These are phyloP conservation scores for Aspergillus amoenus DNA, from an alignment of 2,329 filamentous ascomycete genomes.

Conservation along the genomic window DNA sequence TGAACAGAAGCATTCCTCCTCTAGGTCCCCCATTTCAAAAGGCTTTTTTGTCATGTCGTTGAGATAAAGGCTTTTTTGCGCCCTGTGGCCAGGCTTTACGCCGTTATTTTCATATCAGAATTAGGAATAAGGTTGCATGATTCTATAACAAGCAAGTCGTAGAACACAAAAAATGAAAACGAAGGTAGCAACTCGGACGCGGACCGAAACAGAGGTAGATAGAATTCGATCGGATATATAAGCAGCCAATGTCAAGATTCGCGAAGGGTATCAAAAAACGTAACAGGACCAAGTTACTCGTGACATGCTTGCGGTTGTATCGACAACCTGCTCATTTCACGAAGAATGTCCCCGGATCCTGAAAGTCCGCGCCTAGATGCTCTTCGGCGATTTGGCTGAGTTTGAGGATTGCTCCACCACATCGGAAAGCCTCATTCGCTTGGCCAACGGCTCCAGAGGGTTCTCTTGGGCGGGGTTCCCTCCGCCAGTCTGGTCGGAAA, in stretches of 20 bases:
- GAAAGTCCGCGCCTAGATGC: slow-evolving; percentile 22
- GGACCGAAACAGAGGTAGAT: background rate
- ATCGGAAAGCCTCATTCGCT: slow-evolving; percentile 58
- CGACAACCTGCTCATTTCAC: slow-evolving; percentile 1
- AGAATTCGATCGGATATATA: slow-evolving; percentile 22
- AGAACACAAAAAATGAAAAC: slow-evolving; percentile 5
- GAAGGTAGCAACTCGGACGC: slow-evolving; percentile 4
- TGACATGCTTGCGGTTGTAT: slow-evolving; percentile 14
- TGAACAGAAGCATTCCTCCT: slow-evolving; percentile 1
- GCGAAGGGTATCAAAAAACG: slow-evolving; percentile 42
- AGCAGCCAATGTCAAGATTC: slow-evolving; percentile 36
- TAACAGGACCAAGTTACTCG: slow-evolving; percentile 29
- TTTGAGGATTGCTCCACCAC: slow-evolving; percentile 47
- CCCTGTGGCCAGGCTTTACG: background rate
- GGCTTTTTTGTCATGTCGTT: background rate
- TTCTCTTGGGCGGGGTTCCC: slow-evolving; percentile 21
- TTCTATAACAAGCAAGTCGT: slow-evolving; percentile 8
- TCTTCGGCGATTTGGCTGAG: slow-evolving; percentile 36
- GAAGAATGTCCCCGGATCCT: slow-evolving; percentile 12
- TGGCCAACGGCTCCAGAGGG: slow-evolving; percentile 50
- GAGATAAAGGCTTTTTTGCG: background rate
- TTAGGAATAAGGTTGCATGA: slow-evolving; percentile 6
- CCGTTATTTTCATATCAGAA: slow-evolving; percentile 9
- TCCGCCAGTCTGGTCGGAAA: slow-evolving; percentile 35
- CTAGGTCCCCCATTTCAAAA: background rate